Conservation (phyloP, 305 asterid species). For the Plantago lanceolata region DNA sequence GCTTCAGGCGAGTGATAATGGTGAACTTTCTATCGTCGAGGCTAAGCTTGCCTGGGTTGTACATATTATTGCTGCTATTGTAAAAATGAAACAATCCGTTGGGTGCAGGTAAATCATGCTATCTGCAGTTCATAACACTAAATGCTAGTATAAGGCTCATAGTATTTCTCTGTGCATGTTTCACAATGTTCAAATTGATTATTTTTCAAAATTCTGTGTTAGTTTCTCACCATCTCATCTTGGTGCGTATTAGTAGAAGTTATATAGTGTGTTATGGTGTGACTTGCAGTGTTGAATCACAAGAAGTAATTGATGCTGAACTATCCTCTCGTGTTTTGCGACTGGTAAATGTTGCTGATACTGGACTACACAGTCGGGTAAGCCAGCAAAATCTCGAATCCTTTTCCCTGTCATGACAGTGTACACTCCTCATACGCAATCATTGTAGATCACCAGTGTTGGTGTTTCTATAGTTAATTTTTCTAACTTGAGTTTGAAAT, state of each 20-base stretch:
- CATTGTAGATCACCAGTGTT: not conserved
- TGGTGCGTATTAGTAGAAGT: constrained; percentile 10
- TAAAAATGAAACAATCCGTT: constrained; percentile 72
- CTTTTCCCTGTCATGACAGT: constrained; percentile 8
- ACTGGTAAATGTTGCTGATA: constrained; percentile 82
- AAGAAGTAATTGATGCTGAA: constrained; percentile 94
- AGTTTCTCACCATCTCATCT: constrained; percentile 16
- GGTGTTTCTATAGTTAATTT: not conserved
- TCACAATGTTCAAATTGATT: not conserved
- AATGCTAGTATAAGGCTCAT: not conserved
- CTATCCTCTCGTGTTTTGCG: constrained; percentile 92
- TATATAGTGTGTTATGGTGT: constrained; percentile 23
- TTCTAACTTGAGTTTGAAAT: not conserved
- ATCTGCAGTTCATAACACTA: not conserved
- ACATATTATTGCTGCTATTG: constrained; percentile 85
- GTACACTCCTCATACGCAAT: constrained; percentile 1
- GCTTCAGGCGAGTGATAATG: constrained; percentile 56
- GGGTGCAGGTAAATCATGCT: constrained; percentile 61
- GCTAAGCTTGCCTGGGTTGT: constrained; percentile 95
- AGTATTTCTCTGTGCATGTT: constrained; percentile 4
- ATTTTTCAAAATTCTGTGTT: not conserved
- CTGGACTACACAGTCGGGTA: constrained; percentile 87
- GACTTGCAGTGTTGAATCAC: constrained; percentile 68
- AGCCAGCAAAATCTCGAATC: constrained; percentile 13
- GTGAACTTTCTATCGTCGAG: constrained; percentile 70